Evolutionary conservation across 2,329 filamentous ascomycete genomes (phyloP), one percentile per base, ranked within the genome.

Genomic region (Trichophyton schoenleinii): DNA sequence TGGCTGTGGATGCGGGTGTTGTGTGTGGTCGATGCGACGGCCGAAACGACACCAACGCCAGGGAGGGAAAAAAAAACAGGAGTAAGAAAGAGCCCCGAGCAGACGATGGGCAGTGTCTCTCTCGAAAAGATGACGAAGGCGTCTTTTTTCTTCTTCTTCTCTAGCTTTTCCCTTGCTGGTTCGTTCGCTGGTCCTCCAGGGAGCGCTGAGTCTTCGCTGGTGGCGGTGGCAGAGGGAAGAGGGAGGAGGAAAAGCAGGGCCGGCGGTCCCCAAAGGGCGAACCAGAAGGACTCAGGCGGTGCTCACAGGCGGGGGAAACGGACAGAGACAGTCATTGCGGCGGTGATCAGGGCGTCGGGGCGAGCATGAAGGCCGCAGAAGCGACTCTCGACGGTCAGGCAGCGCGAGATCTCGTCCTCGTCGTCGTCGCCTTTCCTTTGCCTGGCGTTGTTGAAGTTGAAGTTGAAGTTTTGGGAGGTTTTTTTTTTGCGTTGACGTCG

Each of bases 261-360:
- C 20, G 44, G n/a, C 20, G 18, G 18, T 20, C 8, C 8, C 44
- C 44, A 48, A 9, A 20, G 44, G 44, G n/a, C 20, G 44, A 13
- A 18, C 44, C 15, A 20, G 42, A 11, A 22, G 20, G 44, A 48
- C n/a, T 7, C 44, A 48, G 44, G 20, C 44, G 46, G 20, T 31
- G 46, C 46, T 49, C 25, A 49, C 34, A 58, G 57, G 57, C 57
- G 57, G 57, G 57, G 57, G 20, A 44, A 28, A 41, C 18, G 38
- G 36, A 7, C 2, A n/a, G 25, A 49, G 25, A 8, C 49, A 55
- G 49, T 36, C 57, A 58, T 58, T 44, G 57, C 57, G 57, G 25
- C 11, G 9, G 41, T 6, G 41, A 36, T 36, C 41, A 44, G 36
- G 20, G 42, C 18, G 36, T 36, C 53, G 9, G 28, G 18, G 22